Percentiles rank a stretch among this genome's conserved stretches.
Evolutionary conservation across 768 basidiomycete species (phyloP).

Genomic region (Pleurotus giganteus): DNA sequence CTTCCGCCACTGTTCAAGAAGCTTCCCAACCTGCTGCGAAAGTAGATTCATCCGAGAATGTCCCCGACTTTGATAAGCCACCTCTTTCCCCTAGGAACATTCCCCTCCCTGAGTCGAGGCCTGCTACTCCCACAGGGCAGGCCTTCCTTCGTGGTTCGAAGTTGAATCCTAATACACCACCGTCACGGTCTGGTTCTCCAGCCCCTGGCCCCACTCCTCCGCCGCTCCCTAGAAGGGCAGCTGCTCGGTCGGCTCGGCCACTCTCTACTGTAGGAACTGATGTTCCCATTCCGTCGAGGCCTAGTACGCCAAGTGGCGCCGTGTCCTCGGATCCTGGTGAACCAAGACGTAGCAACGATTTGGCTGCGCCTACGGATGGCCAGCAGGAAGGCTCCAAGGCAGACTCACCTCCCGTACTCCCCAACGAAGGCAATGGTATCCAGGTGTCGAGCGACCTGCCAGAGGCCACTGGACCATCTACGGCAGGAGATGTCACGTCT

Average conservation of each 20-base stretch:
- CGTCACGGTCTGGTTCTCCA: constrained; percentile 15
- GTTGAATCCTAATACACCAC: not conserved
- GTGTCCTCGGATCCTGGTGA: constrained; percentile 11
- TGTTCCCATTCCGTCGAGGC: constrained; percentile 4
- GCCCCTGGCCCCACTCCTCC: constrained; percentile 44
- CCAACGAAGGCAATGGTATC: too few relatives aligned
- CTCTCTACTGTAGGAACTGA: constrained; percentile 13
- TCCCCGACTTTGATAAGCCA: not conserved
- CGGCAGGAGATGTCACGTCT: too few relatives aligned
- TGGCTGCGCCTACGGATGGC: constrained; percentile 10
- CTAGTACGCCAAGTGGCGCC: not conserved
- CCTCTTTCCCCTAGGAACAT: constrained; percentile 31
- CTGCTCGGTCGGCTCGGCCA: constrained; percentile 44
- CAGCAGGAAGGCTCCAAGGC: too few relatives aligned
- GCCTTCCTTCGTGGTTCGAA: not conserved
- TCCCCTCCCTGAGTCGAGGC: constrained; percentile 44
- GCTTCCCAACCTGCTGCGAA: not conserved
- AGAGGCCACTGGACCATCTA: too few relatives aligned
- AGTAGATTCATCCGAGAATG: not conserved
- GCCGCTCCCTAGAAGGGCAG: constrained; percentile 65
- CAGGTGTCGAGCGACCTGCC: too few relatives aligned
- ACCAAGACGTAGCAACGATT: constrained; percentile 10
- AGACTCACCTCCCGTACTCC: too few relatives aligned
- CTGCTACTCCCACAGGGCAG: constrained; percentile 32
- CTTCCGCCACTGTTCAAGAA: not conserved